Evolutionary conservation across 2,329 filamentous ascomycete genomes (phyloP).

Genomic region (Drechslerella coelobrocha): DNA sequence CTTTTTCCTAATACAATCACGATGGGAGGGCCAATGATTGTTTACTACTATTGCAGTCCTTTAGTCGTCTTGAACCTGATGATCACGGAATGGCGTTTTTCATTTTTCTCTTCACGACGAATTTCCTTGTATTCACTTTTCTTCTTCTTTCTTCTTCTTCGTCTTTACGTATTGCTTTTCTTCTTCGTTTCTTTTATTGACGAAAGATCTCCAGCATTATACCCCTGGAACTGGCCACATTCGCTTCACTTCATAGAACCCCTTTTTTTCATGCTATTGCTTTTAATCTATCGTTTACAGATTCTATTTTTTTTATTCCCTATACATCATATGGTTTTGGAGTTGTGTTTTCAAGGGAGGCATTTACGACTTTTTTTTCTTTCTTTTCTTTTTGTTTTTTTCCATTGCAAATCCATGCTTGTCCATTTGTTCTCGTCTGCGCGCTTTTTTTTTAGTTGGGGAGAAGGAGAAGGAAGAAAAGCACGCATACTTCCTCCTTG

Average conservation of each 20-base stretch:
- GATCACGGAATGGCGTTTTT: constrained; percentile 48
- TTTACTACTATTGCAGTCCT: constrained; percentile 28
- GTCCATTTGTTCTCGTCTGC: constrained; percentile 37
- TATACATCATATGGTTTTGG: constrained; percentile 43
- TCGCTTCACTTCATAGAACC: constrained; percentile 53
- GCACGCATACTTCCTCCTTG: constrained; percentile 35
- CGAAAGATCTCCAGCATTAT: constrained; percentile 50
- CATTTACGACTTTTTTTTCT: constrained; percentile 32
- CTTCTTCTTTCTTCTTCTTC: constrained; percentile 23
- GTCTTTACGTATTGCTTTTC: constrained; percentile 5
- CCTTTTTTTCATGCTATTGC: constrained; percentile 24
- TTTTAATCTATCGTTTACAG: constrained; percentile 28
- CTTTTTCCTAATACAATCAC: constrained; percentile 29
- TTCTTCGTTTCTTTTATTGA: constrained; percentile 52
- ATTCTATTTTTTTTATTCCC: constrained; percentile 47
- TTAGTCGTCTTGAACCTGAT: constrained; percentile 43
- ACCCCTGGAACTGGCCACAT: constrained; percentile 51
- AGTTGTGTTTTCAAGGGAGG: constrained; percentile 47
- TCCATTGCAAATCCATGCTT: neutral
- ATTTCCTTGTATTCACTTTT: constrained; percentile 26
- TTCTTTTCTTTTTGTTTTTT: constrained; percentile 13
- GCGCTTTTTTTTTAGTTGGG: constrained; percentile 49
- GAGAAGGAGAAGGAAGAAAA: too few species aligned
- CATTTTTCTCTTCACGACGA: constrained; percentile 37
- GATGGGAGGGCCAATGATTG: constrained; percentile 48